phyloP scores from a whole-genome alignment of 2,329 filamentous ascomycete species.

The Cercospora brassicicola region DNA sequence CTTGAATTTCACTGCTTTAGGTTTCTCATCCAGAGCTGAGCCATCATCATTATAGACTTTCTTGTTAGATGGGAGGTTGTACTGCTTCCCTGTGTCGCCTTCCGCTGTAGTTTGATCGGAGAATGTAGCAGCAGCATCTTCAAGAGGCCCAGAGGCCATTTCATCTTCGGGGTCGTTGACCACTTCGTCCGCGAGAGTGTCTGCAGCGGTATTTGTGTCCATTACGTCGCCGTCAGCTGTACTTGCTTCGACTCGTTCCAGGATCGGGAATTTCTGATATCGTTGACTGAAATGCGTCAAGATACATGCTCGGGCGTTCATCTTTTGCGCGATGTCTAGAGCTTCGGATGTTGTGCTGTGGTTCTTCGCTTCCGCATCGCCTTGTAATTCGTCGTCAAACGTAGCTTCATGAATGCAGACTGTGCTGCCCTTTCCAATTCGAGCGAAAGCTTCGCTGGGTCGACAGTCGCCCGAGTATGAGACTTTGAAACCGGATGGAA shows the following conservation, averaged over 20 bases:
- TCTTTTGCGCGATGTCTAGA: slow-evolving; percentile 70
- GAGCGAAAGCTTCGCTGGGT: slow-evolving; percentile 68
- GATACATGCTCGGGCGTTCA: slow-evolving; percentile 77
- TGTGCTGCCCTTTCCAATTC: slow-evolving; percentile 71
- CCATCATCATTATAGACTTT: neutral
- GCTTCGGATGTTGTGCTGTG: slow-evolving; percentile 89
- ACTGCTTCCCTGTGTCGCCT: slow-evolving; percentile 23
- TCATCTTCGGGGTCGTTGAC: slow-evolving; percentile 19
- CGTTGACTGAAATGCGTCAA: slow-evolving; percentile 95
- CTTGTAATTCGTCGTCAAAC: slow-evolving; percentile 79
- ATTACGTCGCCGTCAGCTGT: slow-evolving; percentile 25
- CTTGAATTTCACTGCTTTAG: slow-evolving; percentile 37
- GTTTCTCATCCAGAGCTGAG: neutral
- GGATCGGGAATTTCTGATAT: slow-evolving; percentile 72
- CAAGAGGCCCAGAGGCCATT: slow-evolving; percentile 31
- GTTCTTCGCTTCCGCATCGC: slow-evolving; percentile 81
- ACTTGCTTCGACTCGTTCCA: slow-evolving; percentile 45
- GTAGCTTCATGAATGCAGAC: slow-evolving; percentile 94
- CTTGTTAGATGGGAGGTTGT: slow-evolving; percentile 24
- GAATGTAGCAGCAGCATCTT: slow-evolving; percentile 30
- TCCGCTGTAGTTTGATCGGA: slow-evolving; percentile 23
- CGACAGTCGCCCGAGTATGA: slow-evolving; percentile 95
- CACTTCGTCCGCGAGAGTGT: slow-evolving; percentile 3
- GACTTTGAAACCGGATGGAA: slow-evolving; percentile 77
- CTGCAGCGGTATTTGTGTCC: slow-evolving; percentile 11